Evolutionary conservation across 2,329 filamentous ascomycete species (phyloP), one percentile per base, ranked within the genome.

Genomic region (Fusarium subglutinans): DNA sequence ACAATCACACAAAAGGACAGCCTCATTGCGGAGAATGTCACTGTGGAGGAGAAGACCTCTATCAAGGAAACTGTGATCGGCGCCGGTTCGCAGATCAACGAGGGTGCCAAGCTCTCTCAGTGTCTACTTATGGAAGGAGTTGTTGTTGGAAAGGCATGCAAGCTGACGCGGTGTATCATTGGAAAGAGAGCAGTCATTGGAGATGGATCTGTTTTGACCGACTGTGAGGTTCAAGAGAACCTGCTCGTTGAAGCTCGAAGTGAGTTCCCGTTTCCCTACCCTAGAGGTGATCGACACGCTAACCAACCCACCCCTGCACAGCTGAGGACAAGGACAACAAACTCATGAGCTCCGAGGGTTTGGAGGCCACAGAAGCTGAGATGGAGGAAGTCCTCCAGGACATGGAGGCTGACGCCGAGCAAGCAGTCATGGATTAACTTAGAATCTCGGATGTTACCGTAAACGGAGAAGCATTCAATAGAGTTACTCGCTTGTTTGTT

Each of bases 41-140:
- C 91, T 3, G 91, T 98, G 1, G 94, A 96, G 79, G 94, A 96
- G 77, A 96, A 96, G 81, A 92, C 91, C 30, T 93, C 95, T n/a
- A 93, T 99, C 84, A 98, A 98, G 82, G 94, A 98, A 82, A 93
- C 88, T 43, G 94, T 98, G 37, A 90, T 99, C 45, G 96, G 96
- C 6, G 90, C 94, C 9, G 94, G 94, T 77, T 97, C 94, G 81
- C 92, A 93, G 77, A 96, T 99, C 73, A 91, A 92, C 71, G 91
- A 92, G 76, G 94, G 95, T n/a, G 94, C 93, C 37, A 93, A 95
- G 74, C 84, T 99, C 50, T 91, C 91, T n/a, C 90, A 95, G 73
- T 98, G 96, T 82, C 83, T 98, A 54, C 85, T 98, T 26, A 98
- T 98, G 94, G 96, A 98, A 69, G 94, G 94, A 8, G 95, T 94